Conservation (phyloP, 139 green algal genomes). For the Micractinium sp. region DNA sequence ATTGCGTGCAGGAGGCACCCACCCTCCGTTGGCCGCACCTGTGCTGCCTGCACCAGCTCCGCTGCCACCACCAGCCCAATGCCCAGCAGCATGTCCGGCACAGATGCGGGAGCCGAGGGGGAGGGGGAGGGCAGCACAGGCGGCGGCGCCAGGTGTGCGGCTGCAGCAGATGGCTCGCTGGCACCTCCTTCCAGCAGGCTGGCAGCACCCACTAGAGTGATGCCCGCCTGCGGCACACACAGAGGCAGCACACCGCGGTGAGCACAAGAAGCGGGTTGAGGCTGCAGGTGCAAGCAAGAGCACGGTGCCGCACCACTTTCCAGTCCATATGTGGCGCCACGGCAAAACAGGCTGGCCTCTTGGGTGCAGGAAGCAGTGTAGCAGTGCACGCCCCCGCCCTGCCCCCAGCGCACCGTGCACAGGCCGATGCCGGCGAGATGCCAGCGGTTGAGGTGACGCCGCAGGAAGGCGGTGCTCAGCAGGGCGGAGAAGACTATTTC, state of each 20-base stretch:
- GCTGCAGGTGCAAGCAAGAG: background rate
- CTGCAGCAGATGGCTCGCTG: background rate
- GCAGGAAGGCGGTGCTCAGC: conserved; percentile 61
- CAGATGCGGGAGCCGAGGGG: background rate
- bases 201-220: background rate
- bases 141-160: background rate
- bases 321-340: too few species aligned
- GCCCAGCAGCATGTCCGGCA: conserved; percentile 31
- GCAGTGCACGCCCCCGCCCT: background rate
- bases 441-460: conserved; percentile 59
- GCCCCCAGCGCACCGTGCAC: conserved; percentile 61
- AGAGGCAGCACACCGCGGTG: too few species aligned
- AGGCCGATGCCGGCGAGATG: conserved; percentile 80
- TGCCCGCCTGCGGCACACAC: background rate
- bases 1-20: background rate
- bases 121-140: background rate
- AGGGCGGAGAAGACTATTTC: conserved; percentile 73
- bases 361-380: background rate
- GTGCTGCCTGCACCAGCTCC: conserved; percentile 65
- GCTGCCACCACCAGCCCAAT: conserved; percentile 68
- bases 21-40: conserved; percentile 28
- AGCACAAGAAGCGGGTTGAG: too few species aligned
- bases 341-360: background rate
- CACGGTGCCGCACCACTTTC: too few species aligned
- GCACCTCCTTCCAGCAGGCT: background rate